Evolutionary conservation across 768 basidiomycete genomes (phyloP).

Genomic region (Mrakia hoshinonis): DNA sequence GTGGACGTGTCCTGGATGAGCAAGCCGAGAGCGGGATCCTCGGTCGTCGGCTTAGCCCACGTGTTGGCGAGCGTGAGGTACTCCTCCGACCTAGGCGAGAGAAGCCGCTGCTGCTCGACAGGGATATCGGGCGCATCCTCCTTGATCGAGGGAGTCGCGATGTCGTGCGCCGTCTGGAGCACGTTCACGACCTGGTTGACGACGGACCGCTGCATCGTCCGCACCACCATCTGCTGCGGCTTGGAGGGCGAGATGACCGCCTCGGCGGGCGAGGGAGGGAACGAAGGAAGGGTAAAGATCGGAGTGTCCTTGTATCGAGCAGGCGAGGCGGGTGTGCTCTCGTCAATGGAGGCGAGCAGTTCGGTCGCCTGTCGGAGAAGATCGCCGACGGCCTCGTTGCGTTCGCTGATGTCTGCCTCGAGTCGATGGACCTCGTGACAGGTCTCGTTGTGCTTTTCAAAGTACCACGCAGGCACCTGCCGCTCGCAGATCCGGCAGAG

Average conservation of each 20-base stretch:
- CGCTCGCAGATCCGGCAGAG: slow-evolving; percentile 97
- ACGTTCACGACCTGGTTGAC: slow-evolving; percentile 83
- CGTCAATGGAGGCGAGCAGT: slow-evolving; percentile 3
- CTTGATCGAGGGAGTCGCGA: slow-evolving; percentile 77
- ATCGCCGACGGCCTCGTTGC: slow-evolving; percentile 85
- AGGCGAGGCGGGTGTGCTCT: slow-evolving; percentile 45
- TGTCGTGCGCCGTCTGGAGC: slow-evolving; percentile 64
- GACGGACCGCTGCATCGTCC: slow-evolving; percentile 50
- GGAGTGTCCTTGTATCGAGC: slow-evolving; percentile 78
- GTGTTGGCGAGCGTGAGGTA: slow-evolving; percentile 72
- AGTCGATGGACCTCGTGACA: slow-evolving; percentile 92
- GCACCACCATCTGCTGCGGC: slow-evolving; percentile 27
- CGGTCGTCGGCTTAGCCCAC: slow-evolving; percentile 77
- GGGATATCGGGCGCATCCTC: slow-evolving; percentile 79
- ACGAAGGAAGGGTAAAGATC: slow-evolving; percentile 49
- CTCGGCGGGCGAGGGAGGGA: slow-evolving; percentile 6
- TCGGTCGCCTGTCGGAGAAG: slow-evolving; percentile 51
- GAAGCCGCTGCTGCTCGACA: slow-evolving; percentile 80
- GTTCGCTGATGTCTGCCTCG: slow-evolving; percentile 87
- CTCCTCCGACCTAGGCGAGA: slow-evolving; percentile 81
- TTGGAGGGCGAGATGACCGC: slow-evolving; percentile 18
- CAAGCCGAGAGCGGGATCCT: slow-evolving; percentile 73
- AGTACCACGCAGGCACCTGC: slow-evolving; percentile 96
- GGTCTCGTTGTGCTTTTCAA: slow-evolving; percentile 99
- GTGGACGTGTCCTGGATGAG: slow-evolving; percentile 80